phyloP scores from a whole-genome alignment of 192 early-diverging fungal species.

The Mortierella alpina region DNA sequence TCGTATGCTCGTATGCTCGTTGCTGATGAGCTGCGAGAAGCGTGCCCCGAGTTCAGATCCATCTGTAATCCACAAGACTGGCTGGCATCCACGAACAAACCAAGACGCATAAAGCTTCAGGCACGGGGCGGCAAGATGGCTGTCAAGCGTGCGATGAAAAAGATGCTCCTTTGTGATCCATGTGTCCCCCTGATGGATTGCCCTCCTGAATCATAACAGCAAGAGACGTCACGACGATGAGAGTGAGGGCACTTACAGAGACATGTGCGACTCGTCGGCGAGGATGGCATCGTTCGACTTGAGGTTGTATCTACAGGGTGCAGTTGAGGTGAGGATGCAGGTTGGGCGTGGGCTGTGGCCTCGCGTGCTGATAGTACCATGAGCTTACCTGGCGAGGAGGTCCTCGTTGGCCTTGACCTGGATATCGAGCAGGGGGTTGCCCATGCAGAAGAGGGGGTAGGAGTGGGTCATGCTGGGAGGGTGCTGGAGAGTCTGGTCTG shows the following conservation, averaged over 20 bases:
- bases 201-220: too few relatives aligned
- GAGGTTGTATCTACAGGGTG: constrained; percentile 67
- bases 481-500: neutral
- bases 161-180: too few relatives aligned
- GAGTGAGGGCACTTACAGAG: constrained; percentile 67
- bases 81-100: too few relatives aligned
- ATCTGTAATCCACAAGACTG: too few relatives aligned
- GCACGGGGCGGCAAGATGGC: too few relatives aligned
- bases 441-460: constrained; percentile 84
- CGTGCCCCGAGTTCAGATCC: too few relatives aligned
- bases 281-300: constrained; percentile 97
- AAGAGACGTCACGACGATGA: neutral
- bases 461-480: constrained; percentile 14
- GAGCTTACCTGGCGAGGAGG: constrained; percentile 80
- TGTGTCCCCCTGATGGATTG: too few relatives aligned
- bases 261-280: constrained; percentile 88
- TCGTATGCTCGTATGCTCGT: neutral
- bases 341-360: neutral
- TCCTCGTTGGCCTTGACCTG: constrained; percentile 80
- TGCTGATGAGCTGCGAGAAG: neutral
- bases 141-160: too few relatives aligned
- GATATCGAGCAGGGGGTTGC: constrained; percentile 99
- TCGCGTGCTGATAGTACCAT: neutral
- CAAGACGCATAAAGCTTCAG: too few relatives aligned
- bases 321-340: neutral